Conservation (phyloP, 805 yeast species). For the Sugiyamaella valdiviana region DNA sequence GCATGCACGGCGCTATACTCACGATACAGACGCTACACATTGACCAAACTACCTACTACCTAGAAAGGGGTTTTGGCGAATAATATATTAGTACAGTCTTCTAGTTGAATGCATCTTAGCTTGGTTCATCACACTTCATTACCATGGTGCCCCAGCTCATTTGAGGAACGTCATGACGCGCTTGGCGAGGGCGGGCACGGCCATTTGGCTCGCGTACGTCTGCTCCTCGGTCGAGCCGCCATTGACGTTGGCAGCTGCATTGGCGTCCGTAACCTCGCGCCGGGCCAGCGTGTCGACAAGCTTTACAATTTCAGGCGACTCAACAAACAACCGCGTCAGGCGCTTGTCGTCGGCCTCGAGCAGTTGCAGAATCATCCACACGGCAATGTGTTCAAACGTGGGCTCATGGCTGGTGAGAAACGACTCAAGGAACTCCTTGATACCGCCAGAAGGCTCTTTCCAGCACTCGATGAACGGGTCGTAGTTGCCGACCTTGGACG, state of each 20-base stretch:
- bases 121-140: not conserved
- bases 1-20: not conserved
- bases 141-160: not conserved
- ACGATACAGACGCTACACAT: not conserved
- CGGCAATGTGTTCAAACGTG: constrained; percentile 95
- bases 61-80: too few species aligned
- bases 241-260: constrained; percentile 3
- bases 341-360: constrained; percentile 76
- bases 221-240: constrained; percentile 21
- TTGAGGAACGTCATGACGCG: constrained; percentile 22
- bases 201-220: constrained; percentile 30
- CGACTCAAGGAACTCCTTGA: constrained; percentile 71
- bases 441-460: constrained; percentile 76
- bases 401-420: constrained; percentile 80
- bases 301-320: constrained; percentile 29
- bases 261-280: constrained; percentile 21
- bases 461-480: constrained; percentile 72
- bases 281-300: constrained; percentile 31
- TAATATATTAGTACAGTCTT: not conserved
- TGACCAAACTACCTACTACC: not conserved
- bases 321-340: constrained; percentile 34
- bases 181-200: constrained; percentile 33
- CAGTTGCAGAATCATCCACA: constrained; percentile 92
- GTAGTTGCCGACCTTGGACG: constrained; percentile 84
- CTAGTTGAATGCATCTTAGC: not conserved